Percentiles rank a stretch among this genome's conserved stretches.
Conservation (phyloP, 345 rosid genomes). For the Corchorus capsularis region DNA sequence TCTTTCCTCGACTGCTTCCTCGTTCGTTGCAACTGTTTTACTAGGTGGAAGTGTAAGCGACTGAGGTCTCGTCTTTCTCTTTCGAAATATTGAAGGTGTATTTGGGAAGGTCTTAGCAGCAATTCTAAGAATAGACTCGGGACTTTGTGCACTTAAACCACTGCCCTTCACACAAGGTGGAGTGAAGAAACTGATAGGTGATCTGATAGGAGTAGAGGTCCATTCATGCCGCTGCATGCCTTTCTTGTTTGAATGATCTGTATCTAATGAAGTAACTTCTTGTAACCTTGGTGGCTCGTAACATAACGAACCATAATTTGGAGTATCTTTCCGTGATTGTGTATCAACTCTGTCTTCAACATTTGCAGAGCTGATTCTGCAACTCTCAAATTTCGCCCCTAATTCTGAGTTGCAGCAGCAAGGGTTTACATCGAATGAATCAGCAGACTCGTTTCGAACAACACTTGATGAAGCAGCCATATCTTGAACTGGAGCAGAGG, state of each 20-base stretch:
- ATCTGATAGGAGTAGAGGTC: slow-evolving; percentile 47
- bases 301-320: slow-evolving; percentile 52
- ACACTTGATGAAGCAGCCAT: slow-evolving; percentile 46
- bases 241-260: slow-evolving; percentile 38
- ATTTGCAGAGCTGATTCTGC: slow-evolving; percentile 28
- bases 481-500: slow-evolving; percentile 40
- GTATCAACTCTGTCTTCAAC: slow-evolving; percentile 33
- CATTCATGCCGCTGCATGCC: slow-evolving; percentile 37
- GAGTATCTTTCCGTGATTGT: slow-evolving; percentile 35
- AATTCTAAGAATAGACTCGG: slow-evolving; percentile 68
- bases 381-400: slow-evolving; percentile 35
- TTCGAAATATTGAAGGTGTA: slow-evolving; percentile 90
- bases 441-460: slow-evolving; percentile 45
- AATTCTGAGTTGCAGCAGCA: slow-evolving; percentile 42
- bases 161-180: slow-evolving; percentile 68
- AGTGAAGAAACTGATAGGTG: slow-evolving; percentile 80
- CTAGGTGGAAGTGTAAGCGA: slow-evolving; percentile 28
- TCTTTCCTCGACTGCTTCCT: slow-evolving; percentile 33
- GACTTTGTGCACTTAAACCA: slow-evolving; percentile 51
- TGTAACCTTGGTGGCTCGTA: slow-evolving; percentile 59
- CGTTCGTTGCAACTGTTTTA: slow-evolving; percentile 33
- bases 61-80: slow-evolving; percentile 50
- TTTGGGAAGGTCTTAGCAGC: slow-evolving; percentile 86
- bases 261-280: slow-evolving; percentile 33
- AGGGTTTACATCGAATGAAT: slow-evolving; percentile 31